phyloP scores from a whole-genome alignment of 805 yeast genomes.

The Metschnikowia vanudenii region DNA sequence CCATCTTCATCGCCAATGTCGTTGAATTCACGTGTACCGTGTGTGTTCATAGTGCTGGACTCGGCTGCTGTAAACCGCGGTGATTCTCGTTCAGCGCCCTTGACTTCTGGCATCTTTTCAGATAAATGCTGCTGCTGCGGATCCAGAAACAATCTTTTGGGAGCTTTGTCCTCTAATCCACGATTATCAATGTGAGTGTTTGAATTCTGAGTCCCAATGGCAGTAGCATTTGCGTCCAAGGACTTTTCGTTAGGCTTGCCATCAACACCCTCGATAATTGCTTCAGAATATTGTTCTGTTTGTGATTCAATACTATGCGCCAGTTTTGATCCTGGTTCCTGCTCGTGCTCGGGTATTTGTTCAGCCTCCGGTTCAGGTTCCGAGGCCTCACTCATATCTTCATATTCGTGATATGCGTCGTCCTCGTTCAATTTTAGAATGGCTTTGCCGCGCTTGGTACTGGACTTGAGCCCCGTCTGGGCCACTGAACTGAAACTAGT shows the following conservation, averaged over 20 bases:
- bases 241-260: neutral
- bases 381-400: slow-evolving; percentile 30
- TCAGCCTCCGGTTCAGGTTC: slow-evolving; percentile 9
- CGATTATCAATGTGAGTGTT: neutral
- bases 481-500: slow-evolving; percentile 1
- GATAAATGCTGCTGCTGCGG: no score
- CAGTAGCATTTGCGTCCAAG: neutral
- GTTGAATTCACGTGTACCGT: neutral
- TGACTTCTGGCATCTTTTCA: neutral
- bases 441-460: slow-evolving; percentile 38
- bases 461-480: slow-evolving; percentile 34
- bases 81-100: neutral
- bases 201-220: neutral
- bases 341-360: no score
- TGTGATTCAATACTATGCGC: no score
- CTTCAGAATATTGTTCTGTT: neutral
- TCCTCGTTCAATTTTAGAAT: slow-evolving; percentile 41
- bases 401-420: slow-evolving; percentile 34
- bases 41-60: neutral
- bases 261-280: no score
- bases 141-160: neutral
- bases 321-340: no score
- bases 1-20: neutral
- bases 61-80: neutral
- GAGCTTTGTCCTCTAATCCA: neutral